phyloP scores from a whole-genome alignment of 768 basidiomycete genomes.

The Asterophora parasitica region DNA sequence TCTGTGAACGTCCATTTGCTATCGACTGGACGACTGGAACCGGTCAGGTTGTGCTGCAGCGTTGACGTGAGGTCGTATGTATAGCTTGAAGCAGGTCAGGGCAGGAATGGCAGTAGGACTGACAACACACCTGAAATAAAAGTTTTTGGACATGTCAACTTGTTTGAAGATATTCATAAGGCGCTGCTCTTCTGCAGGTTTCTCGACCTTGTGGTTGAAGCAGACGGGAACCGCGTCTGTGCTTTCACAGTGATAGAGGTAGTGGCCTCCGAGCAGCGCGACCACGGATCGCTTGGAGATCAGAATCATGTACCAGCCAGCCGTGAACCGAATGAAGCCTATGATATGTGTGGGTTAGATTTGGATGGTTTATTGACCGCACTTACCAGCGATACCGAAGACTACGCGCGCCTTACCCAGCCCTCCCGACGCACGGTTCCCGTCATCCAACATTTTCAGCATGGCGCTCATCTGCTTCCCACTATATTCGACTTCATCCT shows the following conservation, averaged over 20 bases:
- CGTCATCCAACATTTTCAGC: conserved; percentile 93
- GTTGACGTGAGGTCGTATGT: conserved; percentile 98
- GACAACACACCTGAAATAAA: conserved; percentile 81
- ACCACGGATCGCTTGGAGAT: conserved; percentile 90
- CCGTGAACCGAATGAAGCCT: conserved; percentile 94
- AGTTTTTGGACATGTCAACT: conserved; percentile 98
- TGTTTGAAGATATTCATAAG: conserved; percentile 90
- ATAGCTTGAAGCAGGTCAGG: conserved; percentile 48
- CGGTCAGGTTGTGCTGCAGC: conserved; percentile 84
- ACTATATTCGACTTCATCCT: conserved; percentile 86
- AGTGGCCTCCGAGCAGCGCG: conserved; percentile 91
- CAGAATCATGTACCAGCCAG: conserved; percentile 93
- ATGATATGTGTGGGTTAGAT: neutral
- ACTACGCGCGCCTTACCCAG: conserved; percentile 74
- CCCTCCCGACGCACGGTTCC: conserved; percentile 85
- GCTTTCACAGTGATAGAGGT: conserved; percentile 92
- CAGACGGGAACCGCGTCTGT: conserved; percentile 79
- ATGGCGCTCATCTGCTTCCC: conserved; percentile 87
- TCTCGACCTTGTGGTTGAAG: conserved; percentile 79
- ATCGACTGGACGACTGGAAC: conserved; percentile 37
- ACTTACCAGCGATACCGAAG: conserved; percentile 77
- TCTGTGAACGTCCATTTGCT: conserved; percentile 73
- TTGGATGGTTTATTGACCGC: neutral
- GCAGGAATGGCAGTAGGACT: neutral
- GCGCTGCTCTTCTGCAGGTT: conserved; percentile 83